Evolutionary conservation across 2,329 filamentous ascomycete genomes (phyloP).

Genomic region (Dryadomyces quercivorus): DNA sequence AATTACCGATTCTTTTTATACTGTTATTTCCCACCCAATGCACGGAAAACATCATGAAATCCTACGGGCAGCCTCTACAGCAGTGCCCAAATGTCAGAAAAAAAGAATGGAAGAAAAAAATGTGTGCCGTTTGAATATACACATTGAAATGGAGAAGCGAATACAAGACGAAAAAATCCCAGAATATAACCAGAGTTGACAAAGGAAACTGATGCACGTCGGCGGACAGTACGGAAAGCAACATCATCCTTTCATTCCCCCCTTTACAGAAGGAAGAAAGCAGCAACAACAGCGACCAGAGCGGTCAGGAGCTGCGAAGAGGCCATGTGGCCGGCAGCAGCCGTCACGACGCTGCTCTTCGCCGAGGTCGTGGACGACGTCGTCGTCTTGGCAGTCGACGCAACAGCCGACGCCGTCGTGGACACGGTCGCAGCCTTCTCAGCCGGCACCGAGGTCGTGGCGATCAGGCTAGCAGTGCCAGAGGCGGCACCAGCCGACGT

Average conservation of each 20-base stretch:
- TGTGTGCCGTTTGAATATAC: not conserved
- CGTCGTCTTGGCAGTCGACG: constrained; percentile 29
- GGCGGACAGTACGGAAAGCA: not conserved
- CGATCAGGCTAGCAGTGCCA: not conserved
- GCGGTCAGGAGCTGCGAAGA: constrained; percentile 39
- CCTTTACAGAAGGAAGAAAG: constrained; percentile 38
- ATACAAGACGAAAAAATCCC: not conserved
- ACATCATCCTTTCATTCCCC: not conserved
- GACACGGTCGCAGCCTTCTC: constrained; percentile 17
- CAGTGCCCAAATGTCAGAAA: not conserved
- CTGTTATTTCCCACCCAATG: no score
- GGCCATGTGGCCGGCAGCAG: constrained; percentile 37
- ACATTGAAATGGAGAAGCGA: not conserved
- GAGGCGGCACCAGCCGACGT: not conserved
- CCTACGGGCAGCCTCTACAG: no score
- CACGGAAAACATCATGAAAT: no score
- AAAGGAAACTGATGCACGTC: not conserved
- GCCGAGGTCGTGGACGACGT: constrained; percentile 14
- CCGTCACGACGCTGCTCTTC: constrained; percentile 25
- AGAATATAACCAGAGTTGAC: not conserved
- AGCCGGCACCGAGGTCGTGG: not conserved
- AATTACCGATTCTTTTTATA: no score
- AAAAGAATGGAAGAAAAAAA: not conserved
- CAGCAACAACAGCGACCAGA: constrained; percentile 37
- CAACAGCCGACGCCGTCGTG: constrained; percentile 27